These are phyloP conservation scores for Tulasnella sp. DNA, from an alignment of 768 basidiomycete genomes.

Conservation along the genomic window DNA sequence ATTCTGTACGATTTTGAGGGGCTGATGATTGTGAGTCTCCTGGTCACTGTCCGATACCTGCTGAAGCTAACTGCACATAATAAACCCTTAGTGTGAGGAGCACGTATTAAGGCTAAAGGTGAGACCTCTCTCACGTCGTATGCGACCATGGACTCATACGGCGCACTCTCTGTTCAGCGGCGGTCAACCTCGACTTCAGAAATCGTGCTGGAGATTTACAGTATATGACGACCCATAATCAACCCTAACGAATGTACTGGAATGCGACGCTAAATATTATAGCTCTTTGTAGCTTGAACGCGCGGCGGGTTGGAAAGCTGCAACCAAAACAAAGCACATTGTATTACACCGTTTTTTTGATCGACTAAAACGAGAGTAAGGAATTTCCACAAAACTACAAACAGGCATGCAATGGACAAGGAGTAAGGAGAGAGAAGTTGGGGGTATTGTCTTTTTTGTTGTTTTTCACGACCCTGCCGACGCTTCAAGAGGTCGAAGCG, in stretches of 20 bases:
- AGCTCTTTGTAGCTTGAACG: too few relatives aligned
- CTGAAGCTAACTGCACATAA: background rate
- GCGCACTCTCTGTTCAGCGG: background rate
- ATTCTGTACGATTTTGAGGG: conserved; percentile 16
- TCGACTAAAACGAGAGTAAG: conserved; percentile 7
- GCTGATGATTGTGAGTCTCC: conserved; percentile 19
- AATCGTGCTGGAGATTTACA: background rate
- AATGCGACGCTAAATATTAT: background rate
- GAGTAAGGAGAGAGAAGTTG: background rate
- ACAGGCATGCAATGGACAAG: background rate
- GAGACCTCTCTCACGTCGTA: background rate
- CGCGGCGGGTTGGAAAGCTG: background rate
- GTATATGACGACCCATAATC: background rate
- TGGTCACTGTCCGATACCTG: background rate
- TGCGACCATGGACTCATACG: background rate
- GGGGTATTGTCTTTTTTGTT: background rate
- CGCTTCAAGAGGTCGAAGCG: background rate
- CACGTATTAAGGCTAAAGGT: conserved; percentile 18
- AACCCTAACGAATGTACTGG: background rate
- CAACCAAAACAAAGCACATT: background rate
- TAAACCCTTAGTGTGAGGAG: conserved; percentile 12
- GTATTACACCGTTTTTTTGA: conserved; percentile 2
- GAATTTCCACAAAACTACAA: background rate
- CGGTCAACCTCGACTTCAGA: background rate
- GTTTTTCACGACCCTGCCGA: background rate